Base-by-base conservation (phyloP, 192 early-diverging fungal species). In the Coemansia sp. region DNA sequence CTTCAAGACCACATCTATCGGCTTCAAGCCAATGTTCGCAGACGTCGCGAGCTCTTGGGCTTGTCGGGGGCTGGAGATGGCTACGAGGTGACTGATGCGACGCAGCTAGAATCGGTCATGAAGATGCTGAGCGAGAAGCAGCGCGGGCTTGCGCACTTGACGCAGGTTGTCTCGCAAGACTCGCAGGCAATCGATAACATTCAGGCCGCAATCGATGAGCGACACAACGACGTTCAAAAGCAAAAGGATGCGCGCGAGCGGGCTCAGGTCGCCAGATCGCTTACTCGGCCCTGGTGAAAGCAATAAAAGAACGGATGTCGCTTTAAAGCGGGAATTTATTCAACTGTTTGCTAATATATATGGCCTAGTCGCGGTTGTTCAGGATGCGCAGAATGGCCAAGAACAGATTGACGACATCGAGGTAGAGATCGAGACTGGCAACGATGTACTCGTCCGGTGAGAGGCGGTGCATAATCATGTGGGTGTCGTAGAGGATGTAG, bases 331-430 rank as follows among this genome's bases (percentile, higher is more conserved):
- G 31, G 31, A 31, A 31, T 31, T 31, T 4, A 31, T 31, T 31
- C 31, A 31, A 31, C 4, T n/a, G n/a, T 42, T 28, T 55, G 28
- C 24, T 16, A 33, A 34, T 33, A 33, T 31, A 33, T 14, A 16
- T 31, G 48, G 20, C 34, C 48, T 69, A 80, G 72, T 80, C 71
- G 40, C 66, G 71, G 68, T 86, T 69, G 58, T 67, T 66, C 24
- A 90, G 66, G 46, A 90, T 87, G 62, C 86, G 85, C 62, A 90
- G 69, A 28, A 90, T 84, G n/a, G 77, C 75, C 26, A 93, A 33
- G 80, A 93, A 93, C 57, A 93, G 75, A 62, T 93, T 93, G 68
- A 93, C 65, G 26, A 93, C 70, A 65, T 93, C 91, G 37, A 93
- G 76, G 63, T 93, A 93, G 48, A 93, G 77, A 36, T 79, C 80